Base-by-base conservation (phyloP, 1,284 basidiomycete genomes). In the Phaffia rhodozyma region DNA sequence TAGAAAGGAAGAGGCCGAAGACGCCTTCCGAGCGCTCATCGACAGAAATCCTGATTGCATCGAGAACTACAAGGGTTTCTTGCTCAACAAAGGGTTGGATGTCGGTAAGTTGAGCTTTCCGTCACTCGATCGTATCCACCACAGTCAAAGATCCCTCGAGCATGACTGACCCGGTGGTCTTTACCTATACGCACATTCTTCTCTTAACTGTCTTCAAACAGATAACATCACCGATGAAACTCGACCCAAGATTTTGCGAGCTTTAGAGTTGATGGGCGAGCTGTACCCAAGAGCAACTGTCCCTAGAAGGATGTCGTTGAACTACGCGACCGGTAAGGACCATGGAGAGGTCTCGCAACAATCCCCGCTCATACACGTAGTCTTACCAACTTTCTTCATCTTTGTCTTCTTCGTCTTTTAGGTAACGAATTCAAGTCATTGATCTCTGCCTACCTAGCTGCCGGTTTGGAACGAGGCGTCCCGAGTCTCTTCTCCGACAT, bases 401-500 rank as follows among this genome's bases (percentile, higher is more conserved):
- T 70, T 62, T 68, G 72, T 57, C 60, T 70, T 38, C 55, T 67
- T 47, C 66, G 54, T 54, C 49, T 66, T 48, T 3, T 71, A 81
- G 85, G 81, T 18, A 79, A 82, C 16, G 76, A 77, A 21, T 97
- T 98, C 78, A 80, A 78, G 59, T 74, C 79, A 29, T 80, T 87
- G 23, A 84, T 83, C 2, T 79, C 81, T 60, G 77, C 80, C 2
- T 97, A 98, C 75, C 76, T 97, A 58, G 74, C 82, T 23, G 78
- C 79, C 2, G 87, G 84, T 9, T 78, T 98, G 20, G 81, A 82
- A 63, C 91, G 90, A 70, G 94, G 93, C 66, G 81, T 98, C 34
- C 96, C 96, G 1, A 97, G 92, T 2, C 80, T 98, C 7, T 99
- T 97, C 72, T 85, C 87, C 30, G 93, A 97, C 75, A 73, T 98